A percentile compares a stretch with the other conserved stretches of the same genome.
phyloP scores from a whole-genome alignment of 2,329 filamentous ascomycete genomes.

The Aspergillus intermedius region DNA sequence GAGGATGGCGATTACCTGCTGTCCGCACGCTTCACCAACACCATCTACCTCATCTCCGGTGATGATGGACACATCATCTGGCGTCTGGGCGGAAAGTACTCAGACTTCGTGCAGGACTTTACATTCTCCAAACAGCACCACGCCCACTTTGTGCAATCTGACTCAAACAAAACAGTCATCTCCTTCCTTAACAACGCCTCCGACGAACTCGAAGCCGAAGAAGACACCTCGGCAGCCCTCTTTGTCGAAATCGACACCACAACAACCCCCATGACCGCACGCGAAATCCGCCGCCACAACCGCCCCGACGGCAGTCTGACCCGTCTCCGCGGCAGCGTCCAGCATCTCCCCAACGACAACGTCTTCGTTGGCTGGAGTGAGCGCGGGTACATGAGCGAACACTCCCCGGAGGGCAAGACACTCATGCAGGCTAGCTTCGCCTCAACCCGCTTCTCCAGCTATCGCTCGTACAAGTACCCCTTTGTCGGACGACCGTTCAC shows the following conservation, averaged over 20 bases:
- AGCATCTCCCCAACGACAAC: conserved; percentile 31
- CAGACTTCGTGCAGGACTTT: conserved; percentile 28
- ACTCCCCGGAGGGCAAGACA: conserved; percentile 26
- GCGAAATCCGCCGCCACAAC: conserved; percentile 21
- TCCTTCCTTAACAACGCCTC: conserved; percentile 32
- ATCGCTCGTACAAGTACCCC: conserved; percentile 35
- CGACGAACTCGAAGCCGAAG: conserved; percentile 23
- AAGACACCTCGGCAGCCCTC: conserved; percentile 25
- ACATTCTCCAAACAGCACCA: conserved; percentile 35
- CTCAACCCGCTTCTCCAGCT: conserved; percentile 30
- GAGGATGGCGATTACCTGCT: conserved; percentile 34
- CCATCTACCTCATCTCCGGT: conserved; percentile 35
- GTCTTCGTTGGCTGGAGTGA: conserved; percentile 34
- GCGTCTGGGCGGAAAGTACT: conserved; percentile 31
- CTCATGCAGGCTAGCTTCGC: conserved; percentile 33
- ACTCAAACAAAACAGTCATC: conserved; percentile 23
- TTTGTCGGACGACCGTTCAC: conserved; percentile 29
- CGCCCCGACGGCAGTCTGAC: conserved; percentile 31
- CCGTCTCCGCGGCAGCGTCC: conserved; percentile 30
- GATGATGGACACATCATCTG: conserved; percentile 32
- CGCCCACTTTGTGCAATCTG: conserved; percentile 26
- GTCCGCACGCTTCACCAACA: conserved; percentile 33
- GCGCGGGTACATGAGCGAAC: conserved; percentile 31
- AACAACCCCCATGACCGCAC: conserved; percentile 21
- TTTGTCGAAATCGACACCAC: conserved; percentile 25